These are phyloP conservation scores for Aspergillus flavus DNA, from an alignment of 2,329 filamentous ascomycete genomes.

Conservation along the genomic window DNA sequence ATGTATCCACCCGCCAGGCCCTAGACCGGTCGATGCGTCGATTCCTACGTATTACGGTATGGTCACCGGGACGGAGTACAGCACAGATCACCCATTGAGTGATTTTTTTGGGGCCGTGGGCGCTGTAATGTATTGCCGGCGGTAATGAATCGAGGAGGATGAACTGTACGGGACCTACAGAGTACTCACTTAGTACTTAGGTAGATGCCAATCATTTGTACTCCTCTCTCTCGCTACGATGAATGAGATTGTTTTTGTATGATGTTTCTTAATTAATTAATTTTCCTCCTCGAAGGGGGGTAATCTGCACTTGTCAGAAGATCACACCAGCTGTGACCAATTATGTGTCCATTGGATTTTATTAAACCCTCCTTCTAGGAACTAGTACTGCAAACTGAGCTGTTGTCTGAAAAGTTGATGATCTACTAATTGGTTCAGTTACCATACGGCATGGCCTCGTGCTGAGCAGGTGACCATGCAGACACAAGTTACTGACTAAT, in stretches of 20 bases:
- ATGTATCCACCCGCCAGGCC: slow-evolving; percentile 22
- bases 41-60: slow-evolving; percentile 19
- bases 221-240: not conserved
- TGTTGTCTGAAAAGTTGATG: not conserved
- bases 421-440: not conserved
- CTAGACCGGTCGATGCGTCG: slow-evolving; percentile 35
- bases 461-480: slow-evolving; percentile 5
- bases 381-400: not conserved
- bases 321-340: not conserved
- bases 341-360: not conserved
- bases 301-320: slow-evolving; percentile 1
- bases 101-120: slow-evolving; percentile 12
- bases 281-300: not conserved
- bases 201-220: not conserved
- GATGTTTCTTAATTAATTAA: not conserved
- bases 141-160: not conserved
- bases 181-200: not conserved
- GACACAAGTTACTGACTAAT: not conserved
- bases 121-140: not conserved
- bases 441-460: not conserved
- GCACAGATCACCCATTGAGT: slow-evolving; percentile 17
- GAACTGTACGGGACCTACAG: not conserved
- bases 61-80: slow-evolving; percentile 17
- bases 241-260: slow-evolving; percentile 1
- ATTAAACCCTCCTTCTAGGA: not conserved